phyloP scores from a whole-genome alignment of 371 early-diverging fungal genomes.

The Rhizopus delemar region DNA sequence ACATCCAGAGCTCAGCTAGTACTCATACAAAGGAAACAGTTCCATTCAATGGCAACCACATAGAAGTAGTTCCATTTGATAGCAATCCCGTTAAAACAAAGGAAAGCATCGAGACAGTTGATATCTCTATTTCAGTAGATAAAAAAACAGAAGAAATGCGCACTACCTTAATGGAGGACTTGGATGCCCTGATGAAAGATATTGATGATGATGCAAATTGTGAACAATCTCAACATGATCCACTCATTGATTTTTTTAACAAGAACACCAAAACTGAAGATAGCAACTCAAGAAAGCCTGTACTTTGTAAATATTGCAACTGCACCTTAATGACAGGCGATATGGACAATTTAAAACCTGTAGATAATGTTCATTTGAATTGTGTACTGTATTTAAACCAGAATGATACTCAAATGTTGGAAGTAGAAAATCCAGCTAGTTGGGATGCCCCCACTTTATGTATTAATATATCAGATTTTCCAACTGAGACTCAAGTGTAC shows the following conservation, averaged over 20 bases:
- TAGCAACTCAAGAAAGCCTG: background rate
- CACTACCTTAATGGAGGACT: background rate
- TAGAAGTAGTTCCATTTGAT: too few species aligned
- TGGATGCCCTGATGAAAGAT: constrained; percentile 1
- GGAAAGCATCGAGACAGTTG: too few species aligned
- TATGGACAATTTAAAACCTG: background rate
- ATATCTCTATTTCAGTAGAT: too few species aligned
- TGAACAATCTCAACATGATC: background rate
- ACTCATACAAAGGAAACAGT: too few species aligned
- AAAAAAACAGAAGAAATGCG: background rate
- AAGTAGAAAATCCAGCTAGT: constrained; percentile 1
- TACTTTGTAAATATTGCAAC: background rate
- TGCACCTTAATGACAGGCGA: background rate
- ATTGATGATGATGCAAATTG: background rate
- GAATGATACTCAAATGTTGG: background rate
- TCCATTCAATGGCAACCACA: too few species aligned
- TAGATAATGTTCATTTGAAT: background rate
- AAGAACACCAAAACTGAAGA: background rate
- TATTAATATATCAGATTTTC: constrained; percentile 4
- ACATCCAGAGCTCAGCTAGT: too few species aligned
- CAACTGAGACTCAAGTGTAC: background rate
- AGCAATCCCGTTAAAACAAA: too few species aligned
- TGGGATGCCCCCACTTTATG: constrained; percentile 11
- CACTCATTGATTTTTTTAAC: constrained; percentile 2
- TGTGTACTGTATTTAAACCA: background rate